Base-by-base conservation (phyloP, 495 filamentous ascomycete species). In the Schizothecium vesticola region DNA sequence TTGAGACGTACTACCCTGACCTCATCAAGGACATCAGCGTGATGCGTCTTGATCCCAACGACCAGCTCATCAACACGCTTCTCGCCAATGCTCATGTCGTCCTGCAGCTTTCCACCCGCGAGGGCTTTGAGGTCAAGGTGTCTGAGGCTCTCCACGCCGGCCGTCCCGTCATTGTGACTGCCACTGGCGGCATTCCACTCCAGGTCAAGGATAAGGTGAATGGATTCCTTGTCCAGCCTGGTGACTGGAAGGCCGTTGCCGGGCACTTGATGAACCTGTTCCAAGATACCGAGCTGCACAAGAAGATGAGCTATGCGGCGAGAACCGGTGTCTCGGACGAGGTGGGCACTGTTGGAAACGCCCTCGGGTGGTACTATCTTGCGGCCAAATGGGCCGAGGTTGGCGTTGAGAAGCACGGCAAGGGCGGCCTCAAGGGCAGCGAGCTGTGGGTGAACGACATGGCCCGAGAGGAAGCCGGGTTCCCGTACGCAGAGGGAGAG, bases 61-160 rank as follows among this genome's bases (percentile, higher is more conserved):
- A 96, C 72, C 92, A 95, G 75, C 79, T 92, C 16, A 87, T 96
- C 72, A 93, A 95, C 73, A 88, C 90, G 0, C 77, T 96, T n/a
- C 81, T 96, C 55, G 88, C 90, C 51, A 88, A 88, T 59, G 88
- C 91, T 2, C 86, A 88, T 66, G 84, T 93, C 23, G 90, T 87
- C 0, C 82, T 94, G 51, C 92, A 96, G 77, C 85, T 96, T 21
- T 94, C 91, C 9, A 93, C 88, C 1, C 87, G 90, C 22, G 92
- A 96, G 76, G 92, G 92, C 3, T 96, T 96, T 72, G 92, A 96
- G 75, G 89, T 95, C 65, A 96, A 96, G 79, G 92, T 96, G 19
- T 93, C 90, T 0, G 92, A 96, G 76, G 92, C 91, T 26, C 82
- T 94, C 9, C 92, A 94, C 76, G 92, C 94, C 70, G 92, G 92